Base-by-base conservation (phyloP, 2,329 filamentous ascomycete species). In the Seiridium cupressi region DNA sequence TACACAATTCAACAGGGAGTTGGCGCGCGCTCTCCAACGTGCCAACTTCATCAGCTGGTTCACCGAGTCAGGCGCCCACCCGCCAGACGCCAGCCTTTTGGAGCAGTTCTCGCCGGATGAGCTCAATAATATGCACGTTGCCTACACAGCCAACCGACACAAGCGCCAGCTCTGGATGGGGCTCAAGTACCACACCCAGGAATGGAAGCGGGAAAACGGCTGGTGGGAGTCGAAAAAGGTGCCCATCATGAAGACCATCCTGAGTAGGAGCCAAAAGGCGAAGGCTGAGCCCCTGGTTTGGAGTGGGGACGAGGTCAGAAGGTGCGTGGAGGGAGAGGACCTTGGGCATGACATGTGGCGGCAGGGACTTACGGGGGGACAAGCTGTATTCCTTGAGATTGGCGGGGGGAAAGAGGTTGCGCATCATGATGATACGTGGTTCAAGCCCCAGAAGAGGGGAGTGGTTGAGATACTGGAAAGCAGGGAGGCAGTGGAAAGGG, bases 161-260 rank as follows among this genome's bases (percentile, higher is more conserved):
- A 49, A 51, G 35, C 32, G 34, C 40, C 55, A 58, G 46, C 44
- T 58, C 7, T 58, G 55, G 55, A 49, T 58, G 44, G 55, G 55
- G 32, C 44, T 57, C 35, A 9, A n/a, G n/a, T 55, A 55, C 40
- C 51, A 38, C 40, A 35, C 11, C 40, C 18, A 42, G 7, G 36
- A 18, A 3, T 44, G 40, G 36, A 42, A 42, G 36, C 8, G 13
- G n/a, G 49, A 36, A 31, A 40, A 53, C 32, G 49, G 49, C 49
- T 53, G 49, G 49, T 53, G 49, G 49, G 31, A n/a, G 31, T 11
- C 32, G 3, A 53, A 53, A 7, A 3, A 53, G 32, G 51, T 55
- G 35, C 51, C 51, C 36, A 38, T 44, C 51, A 38, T 38, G 31
- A 44, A 44, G 36, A 55, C 36, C n/a, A 44, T 55, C 8, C 51